phyloP scores from a whole-genome alignment of 768 basidiomycete genomes.

The Gymnopilus junonius region DNA sequence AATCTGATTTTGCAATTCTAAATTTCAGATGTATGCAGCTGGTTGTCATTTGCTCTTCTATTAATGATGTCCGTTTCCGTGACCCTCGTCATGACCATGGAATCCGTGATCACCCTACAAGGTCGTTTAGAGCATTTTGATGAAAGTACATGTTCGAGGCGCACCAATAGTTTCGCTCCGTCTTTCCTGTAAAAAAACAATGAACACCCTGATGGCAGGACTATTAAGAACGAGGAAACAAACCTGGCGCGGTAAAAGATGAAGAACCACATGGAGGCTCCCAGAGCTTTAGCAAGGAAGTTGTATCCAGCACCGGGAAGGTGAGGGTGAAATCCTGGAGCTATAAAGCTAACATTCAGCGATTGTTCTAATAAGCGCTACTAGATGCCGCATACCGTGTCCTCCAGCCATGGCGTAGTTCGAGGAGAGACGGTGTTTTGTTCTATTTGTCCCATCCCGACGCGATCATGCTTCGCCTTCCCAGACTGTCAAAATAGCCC shows the following conservation, averaged over 20 bases:
- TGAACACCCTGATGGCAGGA: conserved; percentile 1
- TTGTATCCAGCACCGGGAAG: conserved; percentile 77
- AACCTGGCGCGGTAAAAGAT: conserved; percentile 95
- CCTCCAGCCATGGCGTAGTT: conserved; percentile 45
- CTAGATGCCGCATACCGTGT: conserved; percentile 32
- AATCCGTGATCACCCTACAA: conserved; percentile 58
- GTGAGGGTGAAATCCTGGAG: conserved; percentile 87
- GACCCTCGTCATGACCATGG: conserved; percentile 34
- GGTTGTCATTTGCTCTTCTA: conserved; percentile 13
- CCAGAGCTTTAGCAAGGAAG: conserved; percentile 82
- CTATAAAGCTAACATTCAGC: conserved; percentile 34
- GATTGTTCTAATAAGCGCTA: background rate
- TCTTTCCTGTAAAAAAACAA: conserved; percentile 57
- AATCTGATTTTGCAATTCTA: conserved; percentile 4
- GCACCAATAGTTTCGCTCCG: conserved; percentile 73
- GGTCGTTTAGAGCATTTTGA: background rate
- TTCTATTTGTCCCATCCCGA: conserved; percentile 33
- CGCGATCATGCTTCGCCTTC: conserved; percentile 22
- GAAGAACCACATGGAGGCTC: conserved; percentile 98
- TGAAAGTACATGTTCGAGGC: conserved; percentile 18
- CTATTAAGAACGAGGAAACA: conserved; percentile 31
- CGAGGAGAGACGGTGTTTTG: conserved; percentile 33
- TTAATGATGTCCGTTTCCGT: conserved; percentile 44
- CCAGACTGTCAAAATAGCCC: conserved; percentile 16
- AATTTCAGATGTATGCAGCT: background rate